Base-by-base conservation (phyloP, 441 rosid species). In the Euphorbia neoarborescens region DNA sequence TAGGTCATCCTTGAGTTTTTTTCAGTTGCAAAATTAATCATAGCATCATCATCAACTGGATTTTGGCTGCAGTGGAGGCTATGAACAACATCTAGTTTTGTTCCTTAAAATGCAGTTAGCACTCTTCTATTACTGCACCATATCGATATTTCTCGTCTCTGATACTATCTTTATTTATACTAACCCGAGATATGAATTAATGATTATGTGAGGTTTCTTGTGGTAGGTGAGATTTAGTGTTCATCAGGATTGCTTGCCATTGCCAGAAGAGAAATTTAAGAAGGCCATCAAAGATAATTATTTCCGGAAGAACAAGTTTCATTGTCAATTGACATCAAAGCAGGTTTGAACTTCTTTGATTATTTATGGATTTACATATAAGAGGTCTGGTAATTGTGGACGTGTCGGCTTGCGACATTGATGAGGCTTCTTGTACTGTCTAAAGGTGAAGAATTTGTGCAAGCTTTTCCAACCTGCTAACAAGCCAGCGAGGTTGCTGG, bases 221-320 rank as follows among this genome's bases (percentile, higher is more conserved):
- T 66, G 68, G 64, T 34, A 79, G 82, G 82, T 79, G 58, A 66
- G 77, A 40, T 79, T 79, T 66, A 62, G 12, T 25, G 54, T 76
- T 57, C 13, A 53, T 53, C 65, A 79, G 64, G 77, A 79, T 51
- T 79, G 79, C 62, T 38, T 63, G 34, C 82, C 82, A 0, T 19
- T 73, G 40, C 62, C 75, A n/a, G 79, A 76, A 75, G 53, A 62
- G 34, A 58, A 73, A 71, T 79, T 76, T 38, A 79, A 67, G 44
- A 56, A 65, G 53, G 76, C 50, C 38, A 79, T 76, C 71, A 67
- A 70, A 63, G 82, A 79, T 19, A 79, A 79, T 19, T 79, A 73
- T 66, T 76, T 73, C 69, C 22, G 19, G 61, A 79, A 70, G 67
- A 70, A 66, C 64, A 76, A 76, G 73, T 79, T 76, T 27, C 46